These are phyloP conservation scores for Dactylorhiza incarnata DNA, from an alignment of 106 monocot genomes.

Conservation along the genomic window DNA sequence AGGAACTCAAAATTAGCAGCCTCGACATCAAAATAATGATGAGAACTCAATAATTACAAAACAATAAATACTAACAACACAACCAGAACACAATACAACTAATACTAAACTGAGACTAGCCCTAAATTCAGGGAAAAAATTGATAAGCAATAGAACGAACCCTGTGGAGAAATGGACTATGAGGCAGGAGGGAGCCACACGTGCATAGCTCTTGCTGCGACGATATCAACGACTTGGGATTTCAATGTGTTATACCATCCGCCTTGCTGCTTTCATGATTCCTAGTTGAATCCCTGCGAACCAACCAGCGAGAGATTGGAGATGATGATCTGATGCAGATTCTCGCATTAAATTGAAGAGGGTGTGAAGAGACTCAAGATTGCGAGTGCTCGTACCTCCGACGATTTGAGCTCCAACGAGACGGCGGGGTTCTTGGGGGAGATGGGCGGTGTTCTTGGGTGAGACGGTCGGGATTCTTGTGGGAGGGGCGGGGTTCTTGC, in stretches of 20 bases:
- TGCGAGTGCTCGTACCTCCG: background rate
- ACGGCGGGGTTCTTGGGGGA: too few relatives aligned
- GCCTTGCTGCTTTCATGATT: conserved; percentile 59
- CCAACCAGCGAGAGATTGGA: background rate
- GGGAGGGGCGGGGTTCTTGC: too few relatives aligned
- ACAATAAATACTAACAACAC: too few relatives aligned
- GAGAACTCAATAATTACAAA: too few relatives aligned
- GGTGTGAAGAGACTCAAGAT: background rate
- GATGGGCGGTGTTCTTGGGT: too few relatives aligned
- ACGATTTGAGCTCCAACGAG: too few relatives aligned
- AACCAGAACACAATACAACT: too few relatives aligned
- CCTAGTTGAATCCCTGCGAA: conserved; percentile 71
- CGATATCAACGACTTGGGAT: conserved; percentile 28
- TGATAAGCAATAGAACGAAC: background rate
- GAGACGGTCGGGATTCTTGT: too few relatives aligned
- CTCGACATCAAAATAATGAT: too few relatives aligned
- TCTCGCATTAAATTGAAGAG: background rate
- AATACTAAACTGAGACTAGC: too few relatives aligned
- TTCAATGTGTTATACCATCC: conserved; percentile 62
- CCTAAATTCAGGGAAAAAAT: background rate
- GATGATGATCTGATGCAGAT: background rate
- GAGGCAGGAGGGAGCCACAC: conserved; percentile 81
- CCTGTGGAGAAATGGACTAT: conserved; percentile 53
- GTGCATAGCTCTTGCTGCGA: conserved; percentile 30
- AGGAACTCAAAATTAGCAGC: too few relatives aligned